phyloP scores from a whole-genome alignment of 2,329 filamentous ascomycete genomes.

The Amylocarpus encephaloides region DNA sequence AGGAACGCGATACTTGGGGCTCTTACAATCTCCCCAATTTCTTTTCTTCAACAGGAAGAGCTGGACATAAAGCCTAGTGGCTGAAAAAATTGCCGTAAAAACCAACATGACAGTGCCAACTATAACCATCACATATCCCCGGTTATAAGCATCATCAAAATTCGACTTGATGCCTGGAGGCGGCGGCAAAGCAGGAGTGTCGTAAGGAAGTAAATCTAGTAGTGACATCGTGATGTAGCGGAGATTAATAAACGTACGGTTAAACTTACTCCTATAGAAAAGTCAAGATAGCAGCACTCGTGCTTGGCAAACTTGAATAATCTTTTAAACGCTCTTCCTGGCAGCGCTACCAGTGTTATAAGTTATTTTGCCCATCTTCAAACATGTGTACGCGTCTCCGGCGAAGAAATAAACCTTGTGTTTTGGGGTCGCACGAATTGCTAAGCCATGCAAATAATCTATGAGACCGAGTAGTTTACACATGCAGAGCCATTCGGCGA shows the following conservation, averaged over 20 bases:
- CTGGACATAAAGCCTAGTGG: not conserved
- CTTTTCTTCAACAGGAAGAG: not conserved
- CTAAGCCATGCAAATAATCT: too few species aligned
- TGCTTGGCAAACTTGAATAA: not conserved
- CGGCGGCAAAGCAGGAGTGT: not conserved
- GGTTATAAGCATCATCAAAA: not conserved
- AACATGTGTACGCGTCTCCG: too few species aligned
- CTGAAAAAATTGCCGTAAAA: not conserved
- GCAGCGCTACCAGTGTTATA: too few species aligned
- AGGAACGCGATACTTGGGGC: not conserved
- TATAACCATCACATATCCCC: not conserved
- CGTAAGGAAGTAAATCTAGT: not conserved
- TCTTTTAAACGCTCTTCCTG: too few species aligned
- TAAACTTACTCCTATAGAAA: not conserved
- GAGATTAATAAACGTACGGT: not conserved
- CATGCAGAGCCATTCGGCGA: too few species aligned
- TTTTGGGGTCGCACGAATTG: too few species aligned
- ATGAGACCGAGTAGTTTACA: too few species aligned
- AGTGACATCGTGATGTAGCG: not conserved
- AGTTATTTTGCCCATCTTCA: too few species aligned
- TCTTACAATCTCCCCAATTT: not conserved
- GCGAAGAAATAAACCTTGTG: too few species aligned
- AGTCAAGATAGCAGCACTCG: not conserved
- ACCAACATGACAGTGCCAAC: not conserved
- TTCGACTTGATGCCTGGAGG: not conserved